Conservation (phyloP, 2,329 filamentous ascomycete genomes). For the Aspergillus sojae region DNA sequence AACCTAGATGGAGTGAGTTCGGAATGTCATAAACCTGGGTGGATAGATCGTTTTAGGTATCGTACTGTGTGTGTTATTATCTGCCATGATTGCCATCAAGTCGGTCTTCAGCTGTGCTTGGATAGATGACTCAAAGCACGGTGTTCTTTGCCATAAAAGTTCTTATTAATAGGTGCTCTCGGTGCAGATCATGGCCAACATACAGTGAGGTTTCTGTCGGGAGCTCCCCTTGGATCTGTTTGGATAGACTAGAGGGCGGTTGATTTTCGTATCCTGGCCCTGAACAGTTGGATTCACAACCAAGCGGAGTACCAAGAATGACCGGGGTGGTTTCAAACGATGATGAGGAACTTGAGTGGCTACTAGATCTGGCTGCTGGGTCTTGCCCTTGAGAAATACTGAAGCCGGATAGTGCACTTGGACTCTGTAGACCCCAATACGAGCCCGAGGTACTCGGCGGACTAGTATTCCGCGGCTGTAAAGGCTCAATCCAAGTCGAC, state of each 20-base stretch:
- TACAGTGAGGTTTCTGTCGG: background rate
- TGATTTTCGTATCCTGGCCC: background rate
- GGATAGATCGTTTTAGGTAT: background rate
- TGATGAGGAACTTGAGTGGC: background rate
- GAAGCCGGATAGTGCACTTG: background rate
- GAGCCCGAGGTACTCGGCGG: background rate
- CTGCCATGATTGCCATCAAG: slow-evolving; percentile 32
- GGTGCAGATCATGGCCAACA: background rate
- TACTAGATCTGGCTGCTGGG: background rate
- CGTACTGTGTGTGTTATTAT: slow-evolving; percentile 35
- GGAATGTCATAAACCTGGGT: background rate
- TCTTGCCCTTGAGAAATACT: background rate
- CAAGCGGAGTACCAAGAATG: slow-evolving; percentile 2
- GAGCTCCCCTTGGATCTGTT: background rate
- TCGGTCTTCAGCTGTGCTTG: slow-evolving; percentile 21
- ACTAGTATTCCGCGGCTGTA: background rate
- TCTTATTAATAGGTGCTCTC: background rate
- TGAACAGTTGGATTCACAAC: background rate
- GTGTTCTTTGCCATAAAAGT: background rate
- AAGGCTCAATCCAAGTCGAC: background rate
- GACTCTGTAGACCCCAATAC: background rate
- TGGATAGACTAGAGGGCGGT: background rate
- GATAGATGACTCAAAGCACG: background rate
- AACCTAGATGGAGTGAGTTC: slow-evolving; percentile 29
- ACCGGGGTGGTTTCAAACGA: background rate